These are phyloP conservation scores for Silene vulgaris DNA, from an alignment of 179 eudicot species.

Conservation along the genomic window DNA sequence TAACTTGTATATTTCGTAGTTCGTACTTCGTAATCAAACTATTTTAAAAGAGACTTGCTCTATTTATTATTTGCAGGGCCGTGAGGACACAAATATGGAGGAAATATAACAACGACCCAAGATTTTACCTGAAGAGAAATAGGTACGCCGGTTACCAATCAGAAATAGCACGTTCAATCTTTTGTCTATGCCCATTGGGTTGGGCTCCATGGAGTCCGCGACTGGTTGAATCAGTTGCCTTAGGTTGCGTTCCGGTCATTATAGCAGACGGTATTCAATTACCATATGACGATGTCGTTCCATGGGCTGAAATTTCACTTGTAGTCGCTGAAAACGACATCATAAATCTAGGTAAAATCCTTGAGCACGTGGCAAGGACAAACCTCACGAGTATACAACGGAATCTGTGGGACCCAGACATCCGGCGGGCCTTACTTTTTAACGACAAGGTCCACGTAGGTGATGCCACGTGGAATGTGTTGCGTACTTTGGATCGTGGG, in stretches of 20 bases:
- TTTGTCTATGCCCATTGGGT: constrained; percentile 79
- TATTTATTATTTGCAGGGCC: constrained; percentile 26
- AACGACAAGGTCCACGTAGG: constrained; percentile 37
- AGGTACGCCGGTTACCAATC: constrained; percentile 57
- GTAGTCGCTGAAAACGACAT: constrained; percentile 63
- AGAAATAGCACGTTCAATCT: constrained; percentile 61
- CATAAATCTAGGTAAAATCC: constrained; percentile 39
- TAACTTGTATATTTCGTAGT: too few relatives aligned
- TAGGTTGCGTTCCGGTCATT: constrained; percentile 79
- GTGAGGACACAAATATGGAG: constrained; percentile 62
- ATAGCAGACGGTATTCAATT: constrained; percentile 70
- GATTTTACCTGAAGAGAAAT: constrained; percentile 52
- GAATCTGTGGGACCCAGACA: constrained; percentile 48
- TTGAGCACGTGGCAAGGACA: constrained; percentile 48
- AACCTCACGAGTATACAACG: constrained; percentile 46
- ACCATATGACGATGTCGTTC: constrained; percentile 54
- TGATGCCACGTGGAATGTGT: constrained; percentile 70
- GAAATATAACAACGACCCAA: constrained; percentile 41
- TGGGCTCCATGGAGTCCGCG: constrained; percentile 99
- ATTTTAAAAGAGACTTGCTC: too few relatives aligned
- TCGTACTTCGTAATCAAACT: too few relatives aligned
- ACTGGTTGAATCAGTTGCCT: constrained; percentile 63
- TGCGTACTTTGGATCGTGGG: constrained; percentile 30
- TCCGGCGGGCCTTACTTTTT: constrained; percentile 51
- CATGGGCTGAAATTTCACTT: constrained; percentile 62